Conservation (phyloP, 2,329 filamentous ascomycete genomes). For the Pseudopithomyces maydicus region DNA sequence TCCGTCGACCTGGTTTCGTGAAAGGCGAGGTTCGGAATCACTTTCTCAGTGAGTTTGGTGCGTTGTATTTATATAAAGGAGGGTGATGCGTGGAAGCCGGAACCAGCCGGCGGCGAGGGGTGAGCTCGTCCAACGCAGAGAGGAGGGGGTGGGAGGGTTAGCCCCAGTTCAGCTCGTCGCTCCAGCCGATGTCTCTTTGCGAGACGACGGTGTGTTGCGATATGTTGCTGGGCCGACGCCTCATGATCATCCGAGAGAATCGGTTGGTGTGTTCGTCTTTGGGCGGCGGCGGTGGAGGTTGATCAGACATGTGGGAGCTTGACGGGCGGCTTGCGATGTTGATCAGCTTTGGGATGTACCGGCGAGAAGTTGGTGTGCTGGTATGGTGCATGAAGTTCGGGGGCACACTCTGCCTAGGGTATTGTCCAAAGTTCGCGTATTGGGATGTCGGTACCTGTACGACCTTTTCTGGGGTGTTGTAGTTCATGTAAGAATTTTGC, state of each 20-base stretch:
- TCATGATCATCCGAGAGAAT: conserved; percentile 42
- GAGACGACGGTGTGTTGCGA: conserved; percentile 41
- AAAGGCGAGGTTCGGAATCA: conserved; percentile 44
- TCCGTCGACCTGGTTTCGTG: conserved; percentile 1
- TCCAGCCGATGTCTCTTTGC: conserved; percentile 41
- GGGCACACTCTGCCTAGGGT: conserved; percentile 41
- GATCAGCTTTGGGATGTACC: conserved; percentile 41
- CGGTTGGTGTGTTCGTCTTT: conserved; percentile 43
- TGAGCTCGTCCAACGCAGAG: conserved; percentile 6
- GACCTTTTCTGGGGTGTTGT: conserved; percentile 37
- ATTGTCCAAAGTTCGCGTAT: conserved; percentile 40
- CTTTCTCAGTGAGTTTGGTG: conserved; percentile 43
- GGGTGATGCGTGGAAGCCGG: conserved; percentile 28
- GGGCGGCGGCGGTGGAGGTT: conserved; percentile 41
- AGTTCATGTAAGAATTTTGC: conserved; percentile 36
- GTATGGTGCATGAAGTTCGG: conserved; percentile 40
- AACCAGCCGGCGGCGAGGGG: conserved; percentile 29
- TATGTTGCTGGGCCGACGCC: conserved; percentile 43
- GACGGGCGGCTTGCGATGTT: conserved; percentile 36
- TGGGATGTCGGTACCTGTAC: conserved; percentile 40
- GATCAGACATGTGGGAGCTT: conserved; percentile 25
- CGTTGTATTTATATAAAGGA: conserved; percentile 24
- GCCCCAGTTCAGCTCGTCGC: conserved; percentile 43
- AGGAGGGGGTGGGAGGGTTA: conserved; percentile 18
- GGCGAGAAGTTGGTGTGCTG: conserved; percentile 31